Conservation (phyloP, 2,329 filamentous ascomycete genomes). For the Macrophomina phaseolina region DNA sequence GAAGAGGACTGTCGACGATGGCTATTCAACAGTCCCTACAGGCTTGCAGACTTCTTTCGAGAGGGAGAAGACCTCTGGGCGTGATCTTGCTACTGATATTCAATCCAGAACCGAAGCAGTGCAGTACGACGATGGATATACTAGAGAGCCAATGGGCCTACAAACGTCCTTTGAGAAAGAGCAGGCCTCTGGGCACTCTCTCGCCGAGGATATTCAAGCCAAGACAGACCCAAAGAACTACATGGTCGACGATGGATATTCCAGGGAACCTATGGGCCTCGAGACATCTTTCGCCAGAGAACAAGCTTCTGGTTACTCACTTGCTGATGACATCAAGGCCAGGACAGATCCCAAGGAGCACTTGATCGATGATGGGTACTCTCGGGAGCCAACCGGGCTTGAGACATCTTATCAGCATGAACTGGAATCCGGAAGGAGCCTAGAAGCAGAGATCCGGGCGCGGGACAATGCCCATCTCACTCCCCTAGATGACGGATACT, state of each 20-base stretch:
- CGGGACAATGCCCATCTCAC: neutral
- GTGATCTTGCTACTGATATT: slow-evolving; percentile 23
- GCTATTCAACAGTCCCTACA: slow-evolving; percentile 23
- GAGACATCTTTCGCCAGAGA: slow-evolving; percentile 32
- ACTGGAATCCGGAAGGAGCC: slow-evolving; percentile 10
- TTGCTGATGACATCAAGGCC: slow-evolving; percentile 23
- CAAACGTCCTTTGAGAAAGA: slow-evolving; percentile 32
- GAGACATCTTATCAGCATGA: slow-evolving; percentile 32
- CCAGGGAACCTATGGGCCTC: slow-evolving; percentile 28
- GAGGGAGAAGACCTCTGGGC: slow-evolving; percentile 27
- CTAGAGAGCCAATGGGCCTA: slow-evolving; percentile 29
- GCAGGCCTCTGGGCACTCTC: slow-evolving; percentile 14
- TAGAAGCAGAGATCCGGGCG: slow-evolving; percentile 1
- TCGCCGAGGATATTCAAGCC: slow-evolving; percentile 15
- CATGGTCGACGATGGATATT: slow-evolving; percentile 21
- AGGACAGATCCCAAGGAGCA: slow-evolving; percentile 1
- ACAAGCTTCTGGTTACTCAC: slow-evolving; percentile 8
- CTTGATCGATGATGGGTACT: slow-evolving; percentile 21
- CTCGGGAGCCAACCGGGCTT: slow-evolving; percentile 29
- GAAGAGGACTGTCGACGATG: neutral
- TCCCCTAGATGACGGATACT: slow-evolving; percentile 20
- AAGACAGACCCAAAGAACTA: slow-evolving; percentile 7
- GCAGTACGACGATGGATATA: slow-evolving; percentile 28
- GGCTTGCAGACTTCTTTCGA: slow-evolving; percentile 32
- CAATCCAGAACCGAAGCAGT: neutral